Percentiles rank a stretch among this genome's conserved stretches.
Conservation (phyloP, 2,329 filamentous ascomycete genomes). For the Graphiopsis chlorocephala region DNA sequence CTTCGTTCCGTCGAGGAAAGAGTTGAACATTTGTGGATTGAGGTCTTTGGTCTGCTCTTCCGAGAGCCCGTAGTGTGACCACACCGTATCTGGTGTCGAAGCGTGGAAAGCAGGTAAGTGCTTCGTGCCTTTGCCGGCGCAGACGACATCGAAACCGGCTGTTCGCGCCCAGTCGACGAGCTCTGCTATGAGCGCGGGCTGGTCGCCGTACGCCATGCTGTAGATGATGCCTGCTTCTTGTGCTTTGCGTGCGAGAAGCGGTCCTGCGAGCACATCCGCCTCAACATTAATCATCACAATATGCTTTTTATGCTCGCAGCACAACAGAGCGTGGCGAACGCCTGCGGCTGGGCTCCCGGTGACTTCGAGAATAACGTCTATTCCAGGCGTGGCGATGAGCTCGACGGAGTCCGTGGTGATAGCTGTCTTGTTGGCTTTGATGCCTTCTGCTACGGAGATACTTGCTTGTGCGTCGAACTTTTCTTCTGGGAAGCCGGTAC, state of each 20-base stretch:
- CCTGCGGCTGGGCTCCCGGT: conserved; percentile 46
- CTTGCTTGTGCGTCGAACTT: conserved; percentile 38
- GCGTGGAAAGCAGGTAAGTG: conserved; percentile 47
- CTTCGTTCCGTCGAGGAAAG: conserved; percentile 50
- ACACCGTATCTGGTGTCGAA: conserved; percentile 48
- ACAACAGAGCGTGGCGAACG: conserved; percentile 44
- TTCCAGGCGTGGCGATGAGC: conserved; percentile 43
- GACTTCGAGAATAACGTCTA: conserved; percentile 46
- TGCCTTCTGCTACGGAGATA: conserved; percentile 39
- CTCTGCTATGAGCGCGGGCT: conserved; percentile 46
- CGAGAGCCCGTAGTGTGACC: conserved; percentile 48
- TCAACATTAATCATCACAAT: conserved; percentile 51
- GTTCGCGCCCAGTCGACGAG: conserved; percentile 46
- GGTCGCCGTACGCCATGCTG: conserved; percentile 48
- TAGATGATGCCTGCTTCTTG: conserved; percentile 48
- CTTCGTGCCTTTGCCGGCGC: conserved; percentile 48
- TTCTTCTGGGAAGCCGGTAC: conserved; percentile 42
- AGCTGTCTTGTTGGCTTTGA: conserved; percentile 41
- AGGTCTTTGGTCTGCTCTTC: conserved; percentile 46
- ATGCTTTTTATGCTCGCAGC: conserved; percentile 49
- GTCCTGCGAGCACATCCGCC: conserved; percentile 45
- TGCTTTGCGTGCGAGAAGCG: conserved; percentile 41
- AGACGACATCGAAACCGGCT: conserved; percentile 46
- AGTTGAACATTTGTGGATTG: conserved; percentile 51
- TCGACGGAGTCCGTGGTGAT: conserved; percentile 45